Evolutionary conservation across 2,329 filamentous ascomycete genomes (phyloP).

Genomic region (Aureobasidium musti): DNA sequence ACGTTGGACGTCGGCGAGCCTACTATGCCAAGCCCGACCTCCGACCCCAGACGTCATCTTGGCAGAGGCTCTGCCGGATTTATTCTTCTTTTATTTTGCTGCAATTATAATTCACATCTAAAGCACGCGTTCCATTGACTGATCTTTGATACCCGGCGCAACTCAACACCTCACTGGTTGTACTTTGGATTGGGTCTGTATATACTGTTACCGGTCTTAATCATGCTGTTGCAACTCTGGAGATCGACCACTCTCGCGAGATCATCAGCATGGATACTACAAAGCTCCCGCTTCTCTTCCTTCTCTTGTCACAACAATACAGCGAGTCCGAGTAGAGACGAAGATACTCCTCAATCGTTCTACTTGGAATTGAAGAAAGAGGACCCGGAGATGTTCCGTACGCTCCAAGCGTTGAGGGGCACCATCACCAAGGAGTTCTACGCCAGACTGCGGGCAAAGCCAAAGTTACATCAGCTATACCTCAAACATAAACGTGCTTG

Average conservation of each 20-base stretch:
- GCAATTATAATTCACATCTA: neutral
- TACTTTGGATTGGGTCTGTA: neutral
- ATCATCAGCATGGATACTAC: neutral
- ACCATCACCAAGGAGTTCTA: neutral
- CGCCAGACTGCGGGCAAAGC: neutral
- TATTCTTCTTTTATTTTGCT: neutral
- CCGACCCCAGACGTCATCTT: conserved; percentile 22
- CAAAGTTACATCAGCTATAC: neutral
- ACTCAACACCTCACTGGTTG: too few species aligned
- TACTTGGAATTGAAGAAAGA: neutral
- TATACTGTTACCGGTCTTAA: neutral
- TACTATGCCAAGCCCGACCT: conserved; percentile 13
- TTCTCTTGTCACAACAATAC: neutral
- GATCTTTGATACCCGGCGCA: too few species aligned
- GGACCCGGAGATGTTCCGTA: neutral
- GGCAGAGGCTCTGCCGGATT: neutral
- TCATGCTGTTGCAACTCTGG: neutral
- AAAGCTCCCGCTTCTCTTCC: neutral
- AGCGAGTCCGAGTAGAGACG: neutral
- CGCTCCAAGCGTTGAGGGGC: too few species aligned
- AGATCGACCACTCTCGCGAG: neutral
- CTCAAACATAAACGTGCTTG: too few species aligned
- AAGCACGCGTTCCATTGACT: neutral
- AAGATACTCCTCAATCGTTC: neutral
- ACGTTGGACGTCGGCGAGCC: conserved; percentile 10